A percentile compares a stretch with the other conserved stretches of the same genome.
These are phyloP conservation scores for Chalara sp. DNA, from an alignment of 2,329 filamentous ascomycete genomes.

Conservation along the genomic window DNA sequence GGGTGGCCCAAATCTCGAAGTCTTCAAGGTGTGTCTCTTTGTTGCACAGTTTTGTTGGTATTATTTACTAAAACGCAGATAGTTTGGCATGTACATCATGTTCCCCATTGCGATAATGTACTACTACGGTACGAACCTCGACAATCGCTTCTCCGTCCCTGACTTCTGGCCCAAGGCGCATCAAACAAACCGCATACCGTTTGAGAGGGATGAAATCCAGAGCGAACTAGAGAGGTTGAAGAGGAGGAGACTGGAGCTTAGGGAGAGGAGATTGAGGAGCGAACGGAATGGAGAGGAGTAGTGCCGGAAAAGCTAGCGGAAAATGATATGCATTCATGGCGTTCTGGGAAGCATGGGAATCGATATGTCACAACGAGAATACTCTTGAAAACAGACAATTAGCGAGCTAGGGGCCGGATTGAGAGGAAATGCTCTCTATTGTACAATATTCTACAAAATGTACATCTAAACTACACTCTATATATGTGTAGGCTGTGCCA, in stretches of 20 bases:
- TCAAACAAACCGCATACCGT: conserved; percentile 69
- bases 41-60: neutral
- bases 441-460: conserved; percentile 9
- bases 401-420: neutral
- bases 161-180: conserved; percentile 89
- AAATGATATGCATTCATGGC: neutral
- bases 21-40: conserved; percentile 69
- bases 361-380: no score
- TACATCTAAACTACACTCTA: conserved; percentile 11
- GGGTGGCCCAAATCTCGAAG: conserved; percentile 84
- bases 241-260: conserved; percentile 24
- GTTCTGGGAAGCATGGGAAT: neutral
- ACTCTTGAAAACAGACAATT: neutral
- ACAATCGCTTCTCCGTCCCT: conserved; percentile 79
- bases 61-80: neutral
- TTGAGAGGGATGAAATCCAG: conserved; percentile 75
- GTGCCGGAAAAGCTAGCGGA: neutral
- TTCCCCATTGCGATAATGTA: conserved; percentile 99
- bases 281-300: conserved; percentile 5
- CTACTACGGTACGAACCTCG: conserved; percentile 98
- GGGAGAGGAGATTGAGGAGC: conserved; percentile 26
- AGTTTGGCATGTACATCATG: conserved; percentile 99
- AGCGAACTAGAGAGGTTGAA: conserved; percentile 46
- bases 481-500: neutral
- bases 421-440: neutral